These are phyloP conservation scores for Lentinus brumalis DNA, from an alignment of 768 basidiomycete species.

Conservation along the genomic window DNA sequence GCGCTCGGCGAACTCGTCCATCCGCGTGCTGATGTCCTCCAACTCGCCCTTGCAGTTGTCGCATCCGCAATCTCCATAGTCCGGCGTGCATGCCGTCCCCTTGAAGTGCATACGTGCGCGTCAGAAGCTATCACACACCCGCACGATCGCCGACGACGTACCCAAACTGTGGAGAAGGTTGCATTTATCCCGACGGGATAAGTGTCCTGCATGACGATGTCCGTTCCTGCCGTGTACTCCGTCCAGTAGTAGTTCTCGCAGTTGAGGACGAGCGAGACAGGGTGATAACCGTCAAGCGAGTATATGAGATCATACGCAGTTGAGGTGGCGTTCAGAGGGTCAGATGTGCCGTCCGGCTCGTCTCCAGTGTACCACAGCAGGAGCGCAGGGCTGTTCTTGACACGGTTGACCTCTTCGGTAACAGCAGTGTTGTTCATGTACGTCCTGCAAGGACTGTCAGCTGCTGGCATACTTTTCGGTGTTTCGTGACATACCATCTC, in stretches of 20 bases:
- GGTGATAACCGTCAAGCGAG: constrained; percentile 57
- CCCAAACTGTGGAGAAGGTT: constrained; percentile 61
- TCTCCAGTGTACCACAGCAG: constrained; percentile 76
- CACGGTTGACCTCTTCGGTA: constrained; percentile 63
- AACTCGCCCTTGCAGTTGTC: constrained; percentile 70
- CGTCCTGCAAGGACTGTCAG: constrained; percentile 34
- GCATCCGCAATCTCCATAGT: constrained; percentile 76
- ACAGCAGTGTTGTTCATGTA: constrained; percentile 69
- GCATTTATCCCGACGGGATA: constrained; percentile 61
- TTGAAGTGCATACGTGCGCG: not conserved
- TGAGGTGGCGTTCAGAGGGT: constrained; percentile 62
- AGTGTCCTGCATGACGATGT: constrained; percentile 71
- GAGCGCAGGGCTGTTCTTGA: constrained; percentile 70
- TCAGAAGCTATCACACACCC: not conserved
- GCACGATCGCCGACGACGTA: constrained; percentile 1
- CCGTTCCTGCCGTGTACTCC: constrained; percentile 60
- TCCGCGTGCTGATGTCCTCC: constrained; percentile 66
- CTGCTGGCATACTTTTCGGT: not conserved
- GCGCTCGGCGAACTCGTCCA: constrained; percentile 65
- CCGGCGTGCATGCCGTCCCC: constrained; percentile 56
- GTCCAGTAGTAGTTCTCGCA: constrained; percentile 65
- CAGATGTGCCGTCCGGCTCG: constrained; percentile 71
- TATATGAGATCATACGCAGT: constrained; percentile 49
- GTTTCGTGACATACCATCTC: constrained; percentile 47
- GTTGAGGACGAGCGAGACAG: constrained; percentile 55